phyloP scores from a whole-genome alignment of 345 rosid genomes.

The Lumnitzera racemosa region DNA sequence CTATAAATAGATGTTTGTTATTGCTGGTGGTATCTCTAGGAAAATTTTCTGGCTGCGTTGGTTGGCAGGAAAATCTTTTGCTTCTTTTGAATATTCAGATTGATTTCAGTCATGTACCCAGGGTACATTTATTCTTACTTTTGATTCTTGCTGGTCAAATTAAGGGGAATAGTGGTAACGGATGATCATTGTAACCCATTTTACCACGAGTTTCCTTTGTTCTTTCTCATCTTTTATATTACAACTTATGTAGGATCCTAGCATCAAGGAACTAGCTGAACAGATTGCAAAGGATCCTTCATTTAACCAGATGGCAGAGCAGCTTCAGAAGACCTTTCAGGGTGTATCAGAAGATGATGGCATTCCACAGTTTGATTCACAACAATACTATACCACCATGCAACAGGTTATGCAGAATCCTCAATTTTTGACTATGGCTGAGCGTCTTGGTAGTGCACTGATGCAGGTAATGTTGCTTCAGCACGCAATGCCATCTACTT shows the following conservation, averaged over 20 bases:
- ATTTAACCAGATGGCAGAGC: constrained; percentile 95
- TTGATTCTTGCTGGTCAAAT: no score
- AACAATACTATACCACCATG: constrained; percentile 76
- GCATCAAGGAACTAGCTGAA: constrained; percentile 85
- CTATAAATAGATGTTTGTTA: no score
- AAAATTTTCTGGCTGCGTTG: no score
- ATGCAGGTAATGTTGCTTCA: constrained; percentile 50
- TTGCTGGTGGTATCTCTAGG: no score
- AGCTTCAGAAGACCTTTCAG: constrained; percentile 74
- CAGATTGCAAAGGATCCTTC: constrained; percentile 93
- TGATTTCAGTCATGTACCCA: no score
- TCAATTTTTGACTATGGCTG: constrained; percentile 90
- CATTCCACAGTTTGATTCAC: constrained; percentile 63
- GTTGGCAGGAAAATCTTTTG: no score
- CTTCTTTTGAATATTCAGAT: no score
- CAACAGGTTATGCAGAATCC: constrained; percentile 99
- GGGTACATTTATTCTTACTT: no score
- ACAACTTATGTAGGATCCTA: constrained; percentile 58
- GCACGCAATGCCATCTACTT: no score
- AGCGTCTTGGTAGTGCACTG: constrained; percentile 81
- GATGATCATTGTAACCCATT: neutral
- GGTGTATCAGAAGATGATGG: constrained; percentile 44
- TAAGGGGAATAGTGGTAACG: neutral
- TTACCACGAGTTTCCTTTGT: neutral
- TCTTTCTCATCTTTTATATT: neutral